These are phyloP conservation scores for Lentinula edodes DNA, from an alignment of 768 basidiomycete species.

Conservation along the genomic window DNA sequence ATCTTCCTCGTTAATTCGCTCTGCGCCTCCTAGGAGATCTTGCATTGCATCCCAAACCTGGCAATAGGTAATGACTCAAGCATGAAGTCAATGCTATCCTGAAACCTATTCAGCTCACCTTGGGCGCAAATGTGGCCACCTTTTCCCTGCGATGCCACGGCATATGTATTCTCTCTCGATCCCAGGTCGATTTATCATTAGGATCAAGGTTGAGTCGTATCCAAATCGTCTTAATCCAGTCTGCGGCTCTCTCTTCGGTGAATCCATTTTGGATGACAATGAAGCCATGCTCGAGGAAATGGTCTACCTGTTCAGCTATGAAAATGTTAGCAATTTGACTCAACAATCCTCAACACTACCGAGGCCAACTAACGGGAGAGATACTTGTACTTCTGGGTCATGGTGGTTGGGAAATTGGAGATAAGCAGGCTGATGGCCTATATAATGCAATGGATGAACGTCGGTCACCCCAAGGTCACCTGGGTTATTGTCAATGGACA, in stretches of 20 bases:
- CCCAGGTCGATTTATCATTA: slow-evolving; percentile 51
- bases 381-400: slow-evolving; percentile 28
- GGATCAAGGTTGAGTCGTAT: slow-evolving; percentile 46
- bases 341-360: not conserved
- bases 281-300: slow-evolving; percentile 53
- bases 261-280: slow-evolving; percentile 49
- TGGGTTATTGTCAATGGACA: not conserved
- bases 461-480: slow-evolving; percentile 1
- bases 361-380: slow-evolving; percentile 26
- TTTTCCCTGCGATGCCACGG: slow-evolving; percentile 42
- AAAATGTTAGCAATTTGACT: not conserved
- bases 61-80: not conserved
- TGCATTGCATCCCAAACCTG: slow-evolving; percentile 58
- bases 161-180: slow-evolving; percentile 48
- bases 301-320: slow-evolving; percentile 41
- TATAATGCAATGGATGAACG: not conserved
- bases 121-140: slow-evolving; percentile 47
- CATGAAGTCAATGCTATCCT: not conserved
- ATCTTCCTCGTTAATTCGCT: slow-evolving; percentile 44
- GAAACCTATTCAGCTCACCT: slow-evolving; percentile 22
- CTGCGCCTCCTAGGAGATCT: slow-evolving; percentile 56
- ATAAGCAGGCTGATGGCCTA: not conserved
- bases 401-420: slow-evolving; percentile 5
- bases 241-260: slow-evolving; percentile 41
- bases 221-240: slow-evolving; percentile 49